These are phyloP conservation scores for Macaranga tanarius DNA, from an alignment of 441 rosid genomes.

Conservation along the genomic window DNA sequence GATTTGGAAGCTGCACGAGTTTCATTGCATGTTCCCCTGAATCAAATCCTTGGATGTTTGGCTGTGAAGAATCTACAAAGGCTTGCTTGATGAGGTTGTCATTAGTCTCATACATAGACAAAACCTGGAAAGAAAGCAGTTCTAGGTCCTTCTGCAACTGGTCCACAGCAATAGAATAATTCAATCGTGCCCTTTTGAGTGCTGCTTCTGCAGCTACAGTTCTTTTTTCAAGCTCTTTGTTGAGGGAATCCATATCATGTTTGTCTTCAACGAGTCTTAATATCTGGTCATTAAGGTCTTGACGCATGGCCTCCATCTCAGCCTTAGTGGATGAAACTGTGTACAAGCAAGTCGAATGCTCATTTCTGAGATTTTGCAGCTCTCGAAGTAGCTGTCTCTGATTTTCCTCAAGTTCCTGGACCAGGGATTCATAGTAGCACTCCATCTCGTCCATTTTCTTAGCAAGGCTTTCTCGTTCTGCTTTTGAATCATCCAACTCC, in stretches of 20 bases:
- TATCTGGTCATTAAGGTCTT: conserved; percentile 61
- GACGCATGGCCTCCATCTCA: conserved; percentile 83
- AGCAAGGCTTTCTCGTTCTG: conserved; percentile 78
- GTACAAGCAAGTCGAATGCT: conserved; percentile 78
- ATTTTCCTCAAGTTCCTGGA: conserved; percentile 98
- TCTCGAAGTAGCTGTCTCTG: conserved; percentile 91
- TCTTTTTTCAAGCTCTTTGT: conserved; percentile 81
- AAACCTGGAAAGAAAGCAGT: conserved; percentile 87
- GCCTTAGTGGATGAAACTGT: conserved; percentile 65
- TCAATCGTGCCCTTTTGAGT: conserved; percentile 91
- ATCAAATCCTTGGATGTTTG: conserved; percentile 39
- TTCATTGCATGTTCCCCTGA: conserved; percentile 39
- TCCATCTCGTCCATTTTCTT: conserved; percentile 99
- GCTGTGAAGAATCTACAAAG: conserved; percentile 58
- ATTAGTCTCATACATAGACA: conserved; percentile 87
- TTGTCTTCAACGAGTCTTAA: conserved; percentile 71
- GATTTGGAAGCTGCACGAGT: conserved; percentile 46
- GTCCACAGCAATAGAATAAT: conserved; percentile 93
- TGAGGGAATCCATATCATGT: conserved; percentile 53
- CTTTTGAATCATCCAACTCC: conserved; percentile 88
- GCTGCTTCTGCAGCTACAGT: conserved; percentile 81
- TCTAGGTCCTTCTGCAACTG: conserved; percentile 98
- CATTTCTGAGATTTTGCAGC: conserved; percentile 87
- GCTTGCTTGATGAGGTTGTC: conserved; percentile 92
- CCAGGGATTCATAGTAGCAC: conserved; percentile 92